These are phyloP conservation scores for Cardiospermum halicacabum DNA, from an alignment of 345 rosid species.

Conservation along the genomic window DNA sequence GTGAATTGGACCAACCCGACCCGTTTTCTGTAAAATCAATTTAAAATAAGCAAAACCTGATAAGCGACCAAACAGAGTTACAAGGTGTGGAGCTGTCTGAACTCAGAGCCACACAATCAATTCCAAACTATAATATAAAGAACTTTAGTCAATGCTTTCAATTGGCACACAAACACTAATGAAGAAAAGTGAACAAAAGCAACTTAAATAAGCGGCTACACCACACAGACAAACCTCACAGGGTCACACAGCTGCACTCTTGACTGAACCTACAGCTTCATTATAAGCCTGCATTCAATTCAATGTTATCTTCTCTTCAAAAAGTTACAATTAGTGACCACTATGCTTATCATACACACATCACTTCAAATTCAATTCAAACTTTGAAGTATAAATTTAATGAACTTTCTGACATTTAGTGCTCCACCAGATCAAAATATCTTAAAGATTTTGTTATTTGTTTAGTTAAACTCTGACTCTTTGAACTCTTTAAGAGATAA, in stretches of 20 bases:
- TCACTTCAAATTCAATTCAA: no score
- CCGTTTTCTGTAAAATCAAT: no score
- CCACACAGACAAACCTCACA: background rate
- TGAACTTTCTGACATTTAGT: conserved; percentile 11
- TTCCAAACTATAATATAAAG: background rate
- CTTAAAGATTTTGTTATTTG: background rate
- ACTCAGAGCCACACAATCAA: background rate
- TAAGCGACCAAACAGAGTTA: background rate
- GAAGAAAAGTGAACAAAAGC: background rate
- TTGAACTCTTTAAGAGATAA: background rate
- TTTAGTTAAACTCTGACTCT: conserved; percentile 5
- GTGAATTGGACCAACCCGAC: no score
- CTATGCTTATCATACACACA: no score
- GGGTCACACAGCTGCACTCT: no score
- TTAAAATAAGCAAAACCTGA: no score
- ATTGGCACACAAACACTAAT: background rate
- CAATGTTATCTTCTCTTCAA: background rate
- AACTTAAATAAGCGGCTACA: background rate
- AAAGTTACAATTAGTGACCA: conserved; percentile 5
- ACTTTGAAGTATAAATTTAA: no score
- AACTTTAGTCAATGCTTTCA: background rate
- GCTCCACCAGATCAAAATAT: conserved; percentile 19
- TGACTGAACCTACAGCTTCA: no score
- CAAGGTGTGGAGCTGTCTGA: background rate
- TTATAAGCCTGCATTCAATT: background rate